Base-by-base conservation (phyloP, 192 early-diverging fungal species). In the Thamnidium elegans region DNA sequence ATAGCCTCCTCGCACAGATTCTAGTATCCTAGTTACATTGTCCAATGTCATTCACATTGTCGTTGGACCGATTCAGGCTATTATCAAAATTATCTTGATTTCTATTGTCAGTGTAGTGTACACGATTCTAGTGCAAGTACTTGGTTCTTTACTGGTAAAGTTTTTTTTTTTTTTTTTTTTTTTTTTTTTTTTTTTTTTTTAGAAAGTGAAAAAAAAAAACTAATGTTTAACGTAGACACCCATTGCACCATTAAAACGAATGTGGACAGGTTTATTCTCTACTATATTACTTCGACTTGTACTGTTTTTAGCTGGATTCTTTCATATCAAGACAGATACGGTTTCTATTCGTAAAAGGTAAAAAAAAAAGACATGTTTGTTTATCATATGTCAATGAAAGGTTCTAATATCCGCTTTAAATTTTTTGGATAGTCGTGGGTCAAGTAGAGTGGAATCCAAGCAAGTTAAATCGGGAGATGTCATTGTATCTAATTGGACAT, bases 401-500 rank as follows among this genome's bases (percentile, higher is more conserved):
- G 0, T 42, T 39, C 36, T 34, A 20, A 19, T 10, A 30, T 31
- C n/a, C 19, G 10, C 23, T 39, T 32, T 4, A 13, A 17, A n/a
- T n/a, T n/a, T n/a, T n/a, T n/a, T n/a, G 20, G 20, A 11, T 62
- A 75, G 68, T 42, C 68, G 68, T 10, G 47, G 44, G 3, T 26
- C 78, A 75, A 26, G 34, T 36, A 32, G 19, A 75, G 85, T 11
- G 11, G 50, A 47, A 53, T 54, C 46, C 56, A 15, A 48, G 56
- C 20, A 20, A 26, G 62, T 84, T 6, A 52, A 65, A 17, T 75
- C 82, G 47, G 93, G 93, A 60, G 87, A 93, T 68, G 55, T 95
- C 6, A 90, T 95, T 39, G 70, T 93, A 19, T 71, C 87, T 60
- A 95, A 95, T 69, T 92, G 89, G 73, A 78, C 78, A 3, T 94